Evolutionary conservation across 2,329 filamentous ascomycete genomes (phyloP).

Genomic region (Alternaria sp.): DNA sequence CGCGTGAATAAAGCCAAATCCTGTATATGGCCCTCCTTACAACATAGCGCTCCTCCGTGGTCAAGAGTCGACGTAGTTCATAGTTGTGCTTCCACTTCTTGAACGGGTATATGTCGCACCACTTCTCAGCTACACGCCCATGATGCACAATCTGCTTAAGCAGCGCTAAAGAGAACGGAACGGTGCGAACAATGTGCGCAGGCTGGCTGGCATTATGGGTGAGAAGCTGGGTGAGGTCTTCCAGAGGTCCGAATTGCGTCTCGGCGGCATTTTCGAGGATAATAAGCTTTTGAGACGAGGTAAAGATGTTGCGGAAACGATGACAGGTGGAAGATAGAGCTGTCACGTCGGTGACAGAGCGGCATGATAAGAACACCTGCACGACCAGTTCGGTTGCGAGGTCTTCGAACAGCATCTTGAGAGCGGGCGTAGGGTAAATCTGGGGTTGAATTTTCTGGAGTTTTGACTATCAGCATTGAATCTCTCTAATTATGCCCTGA

Average conservation of each 20-base stretch:
- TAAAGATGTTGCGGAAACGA: slow-evolving; percentile 62
- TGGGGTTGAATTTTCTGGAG: not conserved
- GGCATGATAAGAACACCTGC: slow-evolving; percentile 64
- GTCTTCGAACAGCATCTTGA: slow-evolving; percentile 62
- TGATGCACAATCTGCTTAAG: slow-evolving; percentile 63
- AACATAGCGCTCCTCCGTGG: slow-evolving; percentile 57
- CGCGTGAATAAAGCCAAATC: slow-evolving; percentile 66
- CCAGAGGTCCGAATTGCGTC: slow-evolving; percentile 64
- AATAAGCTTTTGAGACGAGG: slow-evolving; percentile 61
- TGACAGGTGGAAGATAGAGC: slow-evolving; percentile 64
- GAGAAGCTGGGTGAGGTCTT: slow-evolving; percentile 66
- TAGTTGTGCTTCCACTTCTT: slow-evolving; percentile 69
- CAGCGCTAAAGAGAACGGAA: slow-evolving; percentile 63
- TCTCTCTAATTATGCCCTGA: not conserved
- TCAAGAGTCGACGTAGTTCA: slow-evolving; percentile 63
- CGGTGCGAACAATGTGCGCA: slow-evolving; percentile 61
- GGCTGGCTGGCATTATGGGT: slow-evolving; percentile 68
- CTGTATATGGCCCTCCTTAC: slow-evolving; percentile 67
- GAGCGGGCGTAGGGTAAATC: slow-evolving; percentile 7
- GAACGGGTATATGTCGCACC: slow-evolving; percentile 68
- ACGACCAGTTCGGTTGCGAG: slow-evolving; percentile 67
- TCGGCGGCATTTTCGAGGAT: slow-evolving; percentile 64
- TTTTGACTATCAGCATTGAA: slow-evolving; percentile 6
- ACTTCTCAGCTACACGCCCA: slow-evolving; percentile 64
- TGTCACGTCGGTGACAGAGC: slow-evolving; percentile 62